Percentiles rank a stretch among this genome's conserved stretches.
Conservation (phyloP, 2,329 filamentous ascomycete species). For the Dothistroma septosporum region DNA sequence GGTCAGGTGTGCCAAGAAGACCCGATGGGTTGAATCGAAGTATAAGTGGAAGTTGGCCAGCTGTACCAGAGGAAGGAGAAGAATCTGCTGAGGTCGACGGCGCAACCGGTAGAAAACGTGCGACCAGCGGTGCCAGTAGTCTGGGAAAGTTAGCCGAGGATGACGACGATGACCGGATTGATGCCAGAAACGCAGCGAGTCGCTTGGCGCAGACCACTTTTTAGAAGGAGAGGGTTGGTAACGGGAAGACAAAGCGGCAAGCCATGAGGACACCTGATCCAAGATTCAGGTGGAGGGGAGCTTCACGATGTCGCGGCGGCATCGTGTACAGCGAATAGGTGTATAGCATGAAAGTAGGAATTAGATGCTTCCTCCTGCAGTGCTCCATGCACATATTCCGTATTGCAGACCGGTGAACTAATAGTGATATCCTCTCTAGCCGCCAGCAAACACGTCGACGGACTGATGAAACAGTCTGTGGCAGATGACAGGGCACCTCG, state of each 20-base stretch:
- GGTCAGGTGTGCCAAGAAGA: slow-evolving; percentile 87
- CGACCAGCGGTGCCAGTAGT: slow-evolving; percentile 47
- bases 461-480: background rate
- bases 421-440: background rate
- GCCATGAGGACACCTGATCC: background rate
- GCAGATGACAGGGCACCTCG: background rate
- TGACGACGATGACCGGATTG: slow-evolving; percentile 89
- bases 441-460: background rate
- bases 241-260: background rate
- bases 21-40: slow-evolving; percentile 74
- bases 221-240: slow-evolving; percentile 39
- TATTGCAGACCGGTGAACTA: background rate
- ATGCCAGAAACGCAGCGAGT: slow-evolving; percentile 92
- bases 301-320: background rate
- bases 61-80: slow-evolving; percentile 54
- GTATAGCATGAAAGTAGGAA: background rate
- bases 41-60: slow-evolving; percentile 64
- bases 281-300: background rate
- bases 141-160: slow-evolving; percentile 58
- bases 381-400: background rate
- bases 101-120: slow-evolving; percentile 46
- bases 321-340: background rate
- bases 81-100: slow-evolving; percentile 41
- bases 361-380: background rate
- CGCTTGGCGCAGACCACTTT: slow-evolving; percentile 92